Conservation (phyloP, 495 filamentous ascomycete species). For the Aspergillus heteromorphus region DNA sequence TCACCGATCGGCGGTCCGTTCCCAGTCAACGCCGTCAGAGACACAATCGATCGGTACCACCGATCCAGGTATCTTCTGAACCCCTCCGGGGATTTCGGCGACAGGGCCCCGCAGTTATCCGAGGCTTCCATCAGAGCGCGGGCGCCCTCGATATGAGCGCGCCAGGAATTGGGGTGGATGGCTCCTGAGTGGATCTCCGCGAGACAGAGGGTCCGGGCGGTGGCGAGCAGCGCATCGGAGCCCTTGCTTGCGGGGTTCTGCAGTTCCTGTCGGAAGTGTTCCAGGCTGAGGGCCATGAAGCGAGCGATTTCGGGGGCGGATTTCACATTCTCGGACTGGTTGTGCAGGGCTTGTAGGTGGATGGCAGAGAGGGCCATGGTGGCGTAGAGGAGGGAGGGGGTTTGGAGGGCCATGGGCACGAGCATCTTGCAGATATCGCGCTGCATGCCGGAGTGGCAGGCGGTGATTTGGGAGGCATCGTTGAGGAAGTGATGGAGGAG, state of each 20-base stretch:
- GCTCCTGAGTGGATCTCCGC: constrained; percentile 47
- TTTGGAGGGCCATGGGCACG: constrained; percentile 43
- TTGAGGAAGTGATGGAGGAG: constrained; percentile 43
- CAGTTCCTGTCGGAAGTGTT: constrained; percentile 42
- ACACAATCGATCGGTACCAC: constrained; percentile 45
- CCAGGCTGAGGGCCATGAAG: constrained; percentile 40
- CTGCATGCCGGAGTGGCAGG: constrained; percentile 43
- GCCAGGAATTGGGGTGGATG: constrained; percentile 43
- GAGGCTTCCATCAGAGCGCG: constrained; percentile 36
- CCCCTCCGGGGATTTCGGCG: constrained; percentile 26
- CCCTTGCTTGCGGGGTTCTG: constrained; percentile 31
- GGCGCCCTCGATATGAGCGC: constrained; percentile 43
- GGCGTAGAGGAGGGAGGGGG: constrained; percentile 41
- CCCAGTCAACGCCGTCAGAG: constrained; percentile 41
- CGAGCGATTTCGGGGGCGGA: constrained; percentile 41
- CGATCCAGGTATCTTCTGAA: constrained; percentile 42
- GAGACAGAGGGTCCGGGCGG: constrained; percentile 43
- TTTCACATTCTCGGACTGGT: constrained; percentile 39
- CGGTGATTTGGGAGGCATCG: constrained; percentile 43
- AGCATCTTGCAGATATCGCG: constrained; percentile 44
- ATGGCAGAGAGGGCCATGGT: constrained; percentile 45
- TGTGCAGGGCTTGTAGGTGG: constrained; percentile 39
- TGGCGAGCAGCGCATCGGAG: constrained; percentile 41
- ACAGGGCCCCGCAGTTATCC: constrained; percentile 22
- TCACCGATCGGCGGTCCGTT: constrained; percentile 42